A percentile compares a stretch with the other conserved stretches of the same genome.
phyloP scores from a whole-genome alignment of 495 filamentous ascomycete genomes.

The Recurvomyces mirabilis region DNA sequence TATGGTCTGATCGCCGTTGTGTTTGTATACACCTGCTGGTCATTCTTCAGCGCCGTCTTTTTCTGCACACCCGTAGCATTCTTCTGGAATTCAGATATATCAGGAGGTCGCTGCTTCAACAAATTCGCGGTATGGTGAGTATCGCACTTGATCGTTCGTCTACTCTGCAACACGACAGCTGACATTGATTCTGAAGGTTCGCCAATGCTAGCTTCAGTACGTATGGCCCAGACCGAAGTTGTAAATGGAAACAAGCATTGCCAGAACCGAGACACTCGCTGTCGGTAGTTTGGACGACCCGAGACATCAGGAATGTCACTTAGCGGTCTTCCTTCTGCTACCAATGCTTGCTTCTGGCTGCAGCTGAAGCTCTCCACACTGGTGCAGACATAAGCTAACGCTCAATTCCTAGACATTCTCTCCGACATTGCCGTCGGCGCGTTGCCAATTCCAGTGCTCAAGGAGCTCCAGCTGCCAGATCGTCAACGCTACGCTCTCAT shows the following conservation, averaged over 20 bases:
- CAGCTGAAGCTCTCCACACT: no score
- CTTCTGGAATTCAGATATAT: conserved; percentile 30
- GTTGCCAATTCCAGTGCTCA: conserved; percentile 25
- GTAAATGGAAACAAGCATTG: no score
- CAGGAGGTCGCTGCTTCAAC: conserved; percentile 34
- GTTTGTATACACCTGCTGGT: conserved; percentile 19
- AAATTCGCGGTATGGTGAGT: conserved; percentile 32
- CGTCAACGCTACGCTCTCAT: conserved; percentile 25
- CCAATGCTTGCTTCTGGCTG: no score
- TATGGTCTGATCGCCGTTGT: conserved; percentile 20
- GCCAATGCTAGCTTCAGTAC: no score
- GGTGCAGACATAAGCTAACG: no score
- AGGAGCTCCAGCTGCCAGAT: conserved; percentile 20
- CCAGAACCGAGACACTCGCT: no score
- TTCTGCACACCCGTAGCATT: conserved; percentile 24
- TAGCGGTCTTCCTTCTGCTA: no score
- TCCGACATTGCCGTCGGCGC: conserved; percentile 40
- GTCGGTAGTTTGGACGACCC: no score
- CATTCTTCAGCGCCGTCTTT: conserved; percentile 25
- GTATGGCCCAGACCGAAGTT: no score
- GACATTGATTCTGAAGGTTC: no score
- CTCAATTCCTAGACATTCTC: conserved; percentile 31
- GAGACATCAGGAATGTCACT: no score
- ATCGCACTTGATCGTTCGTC: background rate
- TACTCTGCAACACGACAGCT: no score